Evolutionary conservation across 768 basidiomycete species (phyloP).

Genomic region (Epithele typhae): DNA sequence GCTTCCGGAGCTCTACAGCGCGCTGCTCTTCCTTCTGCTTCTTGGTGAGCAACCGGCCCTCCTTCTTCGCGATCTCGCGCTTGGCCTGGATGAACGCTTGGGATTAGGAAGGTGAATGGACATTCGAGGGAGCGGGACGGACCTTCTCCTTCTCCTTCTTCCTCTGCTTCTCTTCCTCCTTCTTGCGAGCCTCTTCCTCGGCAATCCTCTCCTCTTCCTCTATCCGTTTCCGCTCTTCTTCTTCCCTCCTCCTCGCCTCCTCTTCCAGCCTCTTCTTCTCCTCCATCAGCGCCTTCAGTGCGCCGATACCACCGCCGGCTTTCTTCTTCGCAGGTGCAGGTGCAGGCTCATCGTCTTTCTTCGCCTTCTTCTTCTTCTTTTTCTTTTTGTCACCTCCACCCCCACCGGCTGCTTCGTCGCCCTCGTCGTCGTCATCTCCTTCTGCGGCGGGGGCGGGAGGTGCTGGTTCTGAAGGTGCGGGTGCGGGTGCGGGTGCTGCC

Average conservation of each 20-base stretch:
- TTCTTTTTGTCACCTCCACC: slow-evolving; percentile 57
- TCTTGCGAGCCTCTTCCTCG: slow-evolving; percentile 72
- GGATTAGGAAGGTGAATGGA: too few relatives aligned
- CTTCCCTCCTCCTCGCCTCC: slow-evolving; percentile 64
- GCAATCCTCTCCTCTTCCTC: slow-evolving; percentile 85
- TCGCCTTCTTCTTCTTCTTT: slow-evolving; percentile 81
- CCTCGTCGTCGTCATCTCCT: slow-evolving; percentile 57
- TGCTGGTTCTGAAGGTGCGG: slow-evolving; percentile 27
- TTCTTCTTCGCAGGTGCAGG: slow-evolving; percentile 64
- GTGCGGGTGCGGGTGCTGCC: slow-evolving; percentile 27
- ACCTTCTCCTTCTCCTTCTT: slow-evolving; percentile 91
- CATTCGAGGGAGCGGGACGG: too few relatives aligned
- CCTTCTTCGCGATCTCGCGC: slow-evolving; percentile 86
- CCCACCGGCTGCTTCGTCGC: slow-evolving; percentile 58
- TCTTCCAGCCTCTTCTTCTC: slow-evolving; percentile 88
- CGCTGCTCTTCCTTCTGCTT: slow-evolving; percentile 94
- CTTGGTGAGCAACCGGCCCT: slow-evolving; percentile 92
- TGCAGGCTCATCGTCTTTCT: slow-evolving; percentile 58
- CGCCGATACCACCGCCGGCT: slow-evolving; percentile 61
- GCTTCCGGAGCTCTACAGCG: slow-evolving; percentile 83
- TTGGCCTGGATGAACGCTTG: slow-evolving; percentile 56
- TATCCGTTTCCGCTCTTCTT: slow-evolving; percentile 75
- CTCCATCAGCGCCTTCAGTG: slow-evolving; percentile 87
- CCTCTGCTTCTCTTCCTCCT: slow-evolving; percentile 80
- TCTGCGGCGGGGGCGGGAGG: slow-evolving; percentile 25